Conservation (phyloP, 495 filamentous ascomycete genomes). For the Talaromyces thailandensis region DNA sequence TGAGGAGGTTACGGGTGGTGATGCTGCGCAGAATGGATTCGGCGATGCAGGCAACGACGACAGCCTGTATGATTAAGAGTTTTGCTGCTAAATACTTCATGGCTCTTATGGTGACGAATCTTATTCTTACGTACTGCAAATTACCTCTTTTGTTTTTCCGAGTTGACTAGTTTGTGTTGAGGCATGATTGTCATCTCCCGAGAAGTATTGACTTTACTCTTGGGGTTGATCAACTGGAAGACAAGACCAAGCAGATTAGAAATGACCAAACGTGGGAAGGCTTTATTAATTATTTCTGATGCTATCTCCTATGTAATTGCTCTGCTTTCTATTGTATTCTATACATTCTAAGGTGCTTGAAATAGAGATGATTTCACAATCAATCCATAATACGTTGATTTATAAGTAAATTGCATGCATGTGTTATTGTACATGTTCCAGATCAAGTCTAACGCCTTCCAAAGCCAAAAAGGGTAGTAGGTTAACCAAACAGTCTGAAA, state of each 20-base stretch:
- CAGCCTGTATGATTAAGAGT: constrained; percentile 62
- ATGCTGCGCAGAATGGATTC: constrained; percentile 51
- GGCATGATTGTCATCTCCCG: neutral
- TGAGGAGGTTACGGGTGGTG: constrained; percentile 48
- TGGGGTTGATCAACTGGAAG: neutral
- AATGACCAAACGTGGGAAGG: neutral
- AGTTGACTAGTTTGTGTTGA: constrained; percentile 9
- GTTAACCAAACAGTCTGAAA: neutral
- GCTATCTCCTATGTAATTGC: constrained; percentile 8
- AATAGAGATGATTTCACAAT: constrained; percentile 4
- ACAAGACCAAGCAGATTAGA: neutral
- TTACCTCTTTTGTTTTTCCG: constrained; percentile 13
- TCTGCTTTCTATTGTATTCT: constrained; percentile 5
- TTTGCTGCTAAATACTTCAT: neutral
- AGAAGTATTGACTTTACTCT: neutral
- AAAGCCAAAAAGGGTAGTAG: neutral
- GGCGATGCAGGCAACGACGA: constrained; percentile 82
- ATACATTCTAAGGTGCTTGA: constrained; percentile 3
- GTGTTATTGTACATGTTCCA: neutral
- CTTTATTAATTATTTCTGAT: neutral
- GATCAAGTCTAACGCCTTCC: neutral
- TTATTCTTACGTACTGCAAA: constrained; percentile 9
- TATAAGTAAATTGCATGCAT: neutral
- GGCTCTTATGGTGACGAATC: constrained; percentile 13
- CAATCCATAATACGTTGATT: neutral